A percentile compares a stretch with the other conserved stretches of the same genome.
Evolutionary conservation across 257 asterid species (phyloP).

Genomic region (Gentiana macrophylla): DNA sequence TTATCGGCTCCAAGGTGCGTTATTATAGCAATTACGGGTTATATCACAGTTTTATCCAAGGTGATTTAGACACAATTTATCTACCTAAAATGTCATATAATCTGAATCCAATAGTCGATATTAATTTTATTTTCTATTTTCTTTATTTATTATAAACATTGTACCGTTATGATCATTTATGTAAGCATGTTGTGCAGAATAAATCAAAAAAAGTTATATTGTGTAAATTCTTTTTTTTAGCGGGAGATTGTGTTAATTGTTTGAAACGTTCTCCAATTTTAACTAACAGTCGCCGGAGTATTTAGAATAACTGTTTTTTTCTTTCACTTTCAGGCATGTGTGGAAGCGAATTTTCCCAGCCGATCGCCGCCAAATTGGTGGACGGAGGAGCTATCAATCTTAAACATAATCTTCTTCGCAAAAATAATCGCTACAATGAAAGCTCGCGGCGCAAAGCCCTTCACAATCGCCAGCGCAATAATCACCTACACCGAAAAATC

Average conservation of each 20-base stretch:
- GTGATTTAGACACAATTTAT: too few relatives aligned
- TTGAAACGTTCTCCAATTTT: background rate
- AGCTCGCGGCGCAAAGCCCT: constrained; percentile 61
- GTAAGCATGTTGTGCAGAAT: too few relatives aligned
- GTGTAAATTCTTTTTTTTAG: background rate
- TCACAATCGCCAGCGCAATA: constrained; percentile 70
- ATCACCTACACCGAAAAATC: constrained; percentile 70
- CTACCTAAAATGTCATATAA: too few relatives aligned
- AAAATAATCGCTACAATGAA: constrained; percentile 54
- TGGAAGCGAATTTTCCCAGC: constrained; percentile 90
- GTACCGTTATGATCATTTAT: too few relatives aligned
- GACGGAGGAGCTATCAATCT: constrained; percentile 88
- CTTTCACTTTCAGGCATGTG: constrained; percentile 50
- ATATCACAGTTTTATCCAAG: too few relatives aligned
- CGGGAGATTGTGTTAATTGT: background rate
- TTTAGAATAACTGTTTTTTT: background rate
- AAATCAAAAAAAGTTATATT: too few relatives aligned
- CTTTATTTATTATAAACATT: too few relatives aligned
- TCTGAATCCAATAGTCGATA: too few relatives aligned
- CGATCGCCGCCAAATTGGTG: constrained; percentile 97
- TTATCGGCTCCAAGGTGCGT: constrained; percentile 73
- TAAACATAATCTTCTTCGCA: constrained; percentile 53
- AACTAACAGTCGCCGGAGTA: background rate
- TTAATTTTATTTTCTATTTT: too few relatives aligned
- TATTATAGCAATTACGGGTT: too few relatives aligned